phyloP scores from a whole-genome alignment of 148 eudicot genomes.

The Vaccinium corymbosum region DNA sequence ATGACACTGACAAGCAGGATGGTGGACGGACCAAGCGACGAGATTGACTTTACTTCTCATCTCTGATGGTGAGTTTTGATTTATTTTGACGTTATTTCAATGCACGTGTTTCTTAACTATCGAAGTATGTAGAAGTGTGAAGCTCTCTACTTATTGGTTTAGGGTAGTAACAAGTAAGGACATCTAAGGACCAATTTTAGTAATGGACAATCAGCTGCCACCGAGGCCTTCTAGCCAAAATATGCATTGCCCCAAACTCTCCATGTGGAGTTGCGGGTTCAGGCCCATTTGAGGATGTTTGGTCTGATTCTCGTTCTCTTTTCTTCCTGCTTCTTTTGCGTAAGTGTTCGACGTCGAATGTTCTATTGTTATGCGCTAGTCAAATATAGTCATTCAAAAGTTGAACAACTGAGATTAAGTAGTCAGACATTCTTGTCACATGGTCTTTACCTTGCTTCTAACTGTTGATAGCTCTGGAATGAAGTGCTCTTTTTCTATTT shows the following conservation, averaged over 20 bases:
- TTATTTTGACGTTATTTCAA: neutral
- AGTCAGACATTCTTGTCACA: neutral
- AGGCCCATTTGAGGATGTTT: neutral
- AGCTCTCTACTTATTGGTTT: neutral
- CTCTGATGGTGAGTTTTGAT: conserved; percentile 9
- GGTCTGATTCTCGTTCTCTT: neutral
- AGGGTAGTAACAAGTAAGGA: neutral
- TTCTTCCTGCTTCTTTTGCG: neutral
- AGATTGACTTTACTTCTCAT: neutral
- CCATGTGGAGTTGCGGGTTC: neutral
- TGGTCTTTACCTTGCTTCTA: neutral
- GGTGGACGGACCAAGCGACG: conserved; percentile 38
- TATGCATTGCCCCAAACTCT: neutral
- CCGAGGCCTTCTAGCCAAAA: neutral
- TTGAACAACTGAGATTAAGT: neutral
- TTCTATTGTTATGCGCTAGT: neutral
- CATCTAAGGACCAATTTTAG: neutral
- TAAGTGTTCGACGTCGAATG: neutral
- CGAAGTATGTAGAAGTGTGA: neutral
- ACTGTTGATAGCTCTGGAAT: neutral
- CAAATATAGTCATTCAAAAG: neutral
- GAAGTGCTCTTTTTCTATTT: neutral
- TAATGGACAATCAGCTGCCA: neutral
- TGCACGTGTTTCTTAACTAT: neutral
- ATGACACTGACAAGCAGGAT: conserved; percentile 35